Evolutionary conservation across 1,284 basidiomycete genomes (phyloP), one percentile per base, ranked within the genome.

Genomic region (Ustilago xerochloae): DNA sequence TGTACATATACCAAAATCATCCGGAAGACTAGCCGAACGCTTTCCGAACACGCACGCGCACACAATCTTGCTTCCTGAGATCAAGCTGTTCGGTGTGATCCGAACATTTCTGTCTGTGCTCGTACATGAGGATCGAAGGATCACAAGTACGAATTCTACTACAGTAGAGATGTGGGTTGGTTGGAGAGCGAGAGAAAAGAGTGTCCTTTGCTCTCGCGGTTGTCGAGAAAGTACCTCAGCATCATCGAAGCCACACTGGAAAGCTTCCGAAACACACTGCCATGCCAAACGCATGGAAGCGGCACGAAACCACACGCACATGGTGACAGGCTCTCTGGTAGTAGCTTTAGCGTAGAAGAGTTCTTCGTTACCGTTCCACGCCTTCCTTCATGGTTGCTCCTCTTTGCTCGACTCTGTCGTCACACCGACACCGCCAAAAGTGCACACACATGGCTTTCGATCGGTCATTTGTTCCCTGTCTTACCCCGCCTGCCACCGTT

Each of bases 1-100:
- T 43, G 41, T 43, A 43, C 22, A 24, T 43, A 43, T 43, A 43
- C 24, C n/a, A n/a, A 43, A 43, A 43, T 43, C 41, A 43, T 43
- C 41, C 41, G 24, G 20, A 7, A 26, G 41, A 15, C 22, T 43
- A 43, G 41, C 41, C 22, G 41, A 43, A 43, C 26, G 41, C 10
- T 13, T 43, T 43, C 41, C 41, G 38, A 39, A 39, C 41, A 15
- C 9, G 18, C 38, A 41, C 22, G 22, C 20, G 20, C 41, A 6
- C 22, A 24, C 4, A 43, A 39, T 16, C 4, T 18, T n/a, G n/a
- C n/a, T n/a, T n/a, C n/a, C n/a, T n/a, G n/a, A n/a, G n/a, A n/a
- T n/a, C n/a, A n/a, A n/a, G n/a, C n/a, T n/a, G n/a, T n/a, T n/a
- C n/a, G n/a, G n/a, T n/a, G n/a, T 39, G n/a, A 39, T 39, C 4